Conservation (phyloP, 768 basidiomycete genomes). For the Podaxis sp. region DNA sequence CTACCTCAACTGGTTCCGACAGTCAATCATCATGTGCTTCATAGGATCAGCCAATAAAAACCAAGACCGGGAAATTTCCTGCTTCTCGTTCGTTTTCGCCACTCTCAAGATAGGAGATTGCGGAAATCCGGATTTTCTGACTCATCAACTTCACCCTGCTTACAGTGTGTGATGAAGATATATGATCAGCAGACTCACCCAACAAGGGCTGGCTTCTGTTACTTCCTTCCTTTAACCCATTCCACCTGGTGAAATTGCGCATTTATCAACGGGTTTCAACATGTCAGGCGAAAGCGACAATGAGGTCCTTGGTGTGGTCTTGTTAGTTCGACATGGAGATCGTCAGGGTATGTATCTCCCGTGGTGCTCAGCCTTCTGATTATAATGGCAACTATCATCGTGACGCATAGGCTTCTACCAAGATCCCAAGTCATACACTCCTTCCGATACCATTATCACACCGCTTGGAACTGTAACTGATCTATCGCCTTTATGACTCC, state of each 20-base stretch:
- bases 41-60: neutral
- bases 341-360: conserved; percentile 37
- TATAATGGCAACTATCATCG: neutral
- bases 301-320: conserved; percentile 53
- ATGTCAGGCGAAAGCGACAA: conserved; percentile 19
- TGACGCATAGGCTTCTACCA: conserved; percentile 60
- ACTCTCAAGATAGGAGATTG: neutral
- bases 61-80: neutral
- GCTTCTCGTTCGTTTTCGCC: neutral
- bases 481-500: conserved; percentile 7
- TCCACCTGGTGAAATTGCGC: neutral
- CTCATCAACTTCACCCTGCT: neutral
- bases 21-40: neutral
- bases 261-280: neutral
- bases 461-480: conserved; percentile 61
- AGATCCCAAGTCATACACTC: conserved; percentile 53
- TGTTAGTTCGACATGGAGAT: conserved; percentile 61
- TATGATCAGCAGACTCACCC: neutral
- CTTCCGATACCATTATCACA: conserved; percentile 59
- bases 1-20: neutral
- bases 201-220: neutral
- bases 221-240: neutral
- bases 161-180: neutral
- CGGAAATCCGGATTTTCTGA: neutral
- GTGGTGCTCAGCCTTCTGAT: neutral